Conservation (phyloP, 2,329 filamentous ascomycete genomes). For the Colletotrichum godetiae region DNA sequence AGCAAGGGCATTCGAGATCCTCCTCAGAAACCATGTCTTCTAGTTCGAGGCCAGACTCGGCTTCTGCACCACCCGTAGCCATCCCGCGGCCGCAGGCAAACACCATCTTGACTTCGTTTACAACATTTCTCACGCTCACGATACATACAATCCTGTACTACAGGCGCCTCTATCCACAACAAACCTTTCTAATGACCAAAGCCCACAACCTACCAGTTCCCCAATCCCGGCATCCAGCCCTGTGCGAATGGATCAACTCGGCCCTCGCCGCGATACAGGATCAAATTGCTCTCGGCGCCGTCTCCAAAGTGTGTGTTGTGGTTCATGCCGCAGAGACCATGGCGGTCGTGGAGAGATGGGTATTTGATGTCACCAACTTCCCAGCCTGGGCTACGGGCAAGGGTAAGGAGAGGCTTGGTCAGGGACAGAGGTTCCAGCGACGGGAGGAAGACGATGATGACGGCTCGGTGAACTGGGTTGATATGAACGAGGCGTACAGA, state of each 20-base stretch:
- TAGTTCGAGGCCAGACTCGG: slow-evolving; percentile 12
- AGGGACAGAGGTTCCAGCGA: slow-evolving; percentile 38
- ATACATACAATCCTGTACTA: slow-evolving; percentile 90
- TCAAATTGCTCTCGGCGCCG: slow-evolving; percentile 72
- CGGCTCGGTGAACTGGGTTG: slow-evolving; percentile 59
- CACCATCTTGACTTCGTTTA: slow-evolving; percentile 76
- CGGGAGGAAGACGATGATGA: slow-evolving; percentile 40
- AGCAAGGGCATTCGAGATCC: background rate
- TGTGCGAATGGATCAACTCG: slow-evolving; percentile 88
- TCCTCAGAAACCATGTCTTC: slow-evolving; percentile 11
- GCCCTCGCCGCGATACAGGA: slow-evolving; percentile 78
- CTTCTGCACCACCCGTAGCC: slow-evolving; percentile 29
- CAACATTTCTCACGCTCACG: slow-evolving; percentile 82
- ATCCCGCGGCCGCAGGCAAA: slow-evolving; percentile 56
- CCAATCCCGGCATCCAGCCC: slow-evolving; percentile 86
- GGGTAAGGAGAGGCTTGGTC: slow-evolving; percentile 38
- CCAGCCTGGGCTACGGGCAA: slow-evolving; percentile 52
- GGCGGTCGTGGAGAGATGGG: slow-evolving; percentile 68
- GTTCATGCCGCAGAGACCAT: slow-evolving; percentile 53
- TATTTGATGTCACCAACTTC: slow-evolving; percentile 67
- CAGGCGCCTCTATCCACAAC: slow-evolving; percentile 79
- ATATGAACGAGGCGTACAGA: slow-evolving; percentile 79
- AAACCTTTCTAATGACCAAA: slow-evolving; percentile 81
- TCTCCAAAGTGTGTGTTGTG: slow-evolving; percentile 60
- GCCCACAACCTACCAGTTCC: slow-evolving; percentile 88